phyloP scores from a whole-genome alignment of 2,329 filamentous ascomycete genomes.

The Hypoxylon sp. region DNA sequence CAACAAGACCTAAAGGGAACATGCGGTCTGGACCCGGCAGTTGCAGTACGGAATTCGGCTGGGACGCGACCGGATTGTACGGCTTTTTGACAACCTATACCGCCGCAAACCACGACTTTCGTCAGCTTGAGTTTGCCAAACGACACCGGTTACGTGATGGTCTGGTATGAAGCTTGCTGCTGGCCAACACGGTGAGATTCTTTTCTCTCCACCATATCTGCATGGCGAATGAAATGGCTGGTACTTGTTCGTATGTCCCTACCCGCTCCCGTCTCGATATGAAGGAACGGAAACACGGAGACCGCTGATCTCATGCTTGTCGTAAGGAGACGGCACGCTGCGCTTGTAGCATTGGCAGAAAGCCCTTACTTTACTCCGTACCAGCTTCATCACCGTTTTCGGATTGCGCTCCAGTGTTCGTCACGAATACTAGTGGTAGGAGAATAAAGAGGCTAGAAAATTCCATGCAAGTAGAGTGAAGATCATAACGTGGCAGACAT shows the following conservation, averaged over 20 bases:
- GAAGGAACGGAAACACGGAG: not conserved
- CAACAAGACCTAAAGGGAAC: constrained; percentile 1
- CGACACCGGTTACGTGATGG: not conserved
- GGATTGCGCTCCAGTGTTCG: not conserved
- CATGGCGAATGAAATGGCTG: not conserved
- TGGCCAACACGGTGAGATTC: not conserved
- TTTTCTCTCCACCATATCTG: not conserved
- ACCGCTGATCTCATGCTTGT: not conserved
- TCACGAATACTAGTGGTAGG: not conserved
- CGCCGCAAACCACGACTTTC: constrained; percentile 1
- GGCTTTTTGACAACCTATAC: not conserved
- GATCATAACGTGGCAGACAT: not conserved
- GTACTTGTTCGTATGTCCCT: not conserved
- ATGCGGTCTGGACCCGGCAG: constrained; percentile 20
- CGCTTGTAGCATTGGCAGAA: not conserved
- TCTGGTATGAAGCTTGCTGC: not conserved
- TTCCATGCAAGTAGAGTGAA: not conserved
- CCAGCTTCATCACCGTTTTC: not conserved
- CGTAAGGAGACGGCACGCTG: not conserved
- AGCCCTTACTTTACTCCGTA: not conserved
- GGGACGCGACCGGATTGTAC: not conserved
- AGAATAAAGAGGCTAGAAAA: not conserved
- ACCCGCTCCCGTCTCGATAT: not conserved
- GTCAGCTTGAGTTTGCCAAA: not conserved
- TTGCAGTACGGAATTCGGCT: constrained; percentile 2